Base-by-base conservation (phyloP, 306 rosid genomes). In the Sicyos baderoa region DNA sequence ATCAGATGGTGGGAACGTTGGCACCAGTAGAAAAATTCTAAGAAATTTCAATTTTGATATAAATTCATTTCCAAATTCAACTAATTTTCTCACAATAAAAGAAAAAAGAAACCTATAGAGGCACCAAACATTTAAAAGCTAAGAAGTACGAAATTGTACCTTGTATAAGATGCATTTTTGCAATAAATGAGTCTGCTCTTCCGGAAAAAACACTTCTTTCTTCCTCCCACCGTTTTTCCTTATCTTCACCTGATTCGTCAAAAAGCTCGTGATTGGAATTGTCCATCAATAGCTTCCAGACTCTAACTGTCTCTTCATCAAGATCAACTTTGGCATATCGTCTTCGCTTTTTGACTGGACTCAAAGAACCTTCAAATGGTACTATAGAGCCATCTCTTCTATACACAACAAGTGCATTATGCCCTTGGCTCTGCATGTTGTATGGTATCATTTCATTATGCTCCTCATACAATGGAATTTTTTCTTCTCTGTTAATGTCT, bases 281-380 rank as follows among this genome's bases (percentile, higher is more conserved):
- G 65, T 81, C 76, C 85, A 89, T 47, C 78, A 93, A 81, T 78
- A 93, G 95, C 81, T 76, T 88, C 98, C 99, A 93, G 48, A 89
- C 97, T 84, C 85, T 86, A 70, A 80, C 80, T 64, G 99, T 90
- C 85, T 93, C 97, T 21, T 78, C 89, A 74, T 93, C 99, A 66
- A 90, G 88, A 78, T 88, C 86, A 79, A 93, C 99, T 80, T 83
- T 93, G 45, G 99, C 86, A 29, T 91, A 86, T 21, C 87, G 86
- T 13, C 77, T 79, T 48, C 81, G 81, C 79, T 84, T 93, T 83
- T 81, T 93, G 52, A 79, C 70, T 56, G 92, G 90, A 78, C 15
- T 58, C 32, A 70, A 13, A 50, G 45, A 17, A 53, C 84, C 86
- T 21, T 68, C 76, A 67, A 75, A 86, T 63, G 91, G 85, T 70